Percentiles rank a stretch among this genome's conserved stretches.
Conservation (phyloP, 1,284 basidiomycete species). For the Tilletia indica region DNA sequence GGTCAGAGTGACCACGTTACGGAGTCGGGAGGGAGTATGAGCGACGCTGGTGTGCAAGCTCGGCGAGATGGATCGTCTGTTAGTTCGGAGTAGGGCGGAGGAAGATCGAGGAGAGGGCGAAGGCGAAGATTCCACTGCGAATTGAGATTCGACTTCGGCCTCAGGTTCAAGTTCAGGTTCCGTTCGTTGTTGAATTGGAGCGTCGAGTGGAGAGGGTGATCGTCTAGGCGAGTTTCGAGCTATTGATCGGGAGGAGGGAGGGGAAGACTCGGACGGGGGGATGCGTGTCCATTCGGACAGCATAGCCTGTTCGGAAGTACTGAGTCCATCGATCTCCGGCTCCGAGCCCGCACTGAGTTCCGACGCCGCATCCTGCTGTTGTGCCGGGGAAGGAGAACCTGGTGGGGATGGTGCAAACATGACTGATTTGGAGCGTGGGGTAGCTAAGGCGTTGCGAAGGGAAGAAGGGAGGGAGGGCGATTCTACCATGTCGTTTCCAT, state of each 20-base stretch:
- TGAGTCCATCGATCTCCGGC: not conserved
- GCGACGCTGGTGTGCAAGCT: not conserved
- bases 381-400: no score
- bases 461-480: not conserved
- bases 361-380: not conserved
- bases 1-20: constrained; percentile 8
- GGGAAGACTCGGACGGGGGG: constrained; percentile 7
- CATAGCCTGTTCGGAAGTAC: not conserved
- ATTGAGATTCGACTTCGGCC: no score
- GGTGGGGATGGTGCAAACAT: not conserved
- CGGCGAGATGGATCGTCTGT: not conserved
- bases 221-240: not conserved
- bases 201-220: not conserved
- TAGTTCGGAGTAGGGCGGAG: not conserved
- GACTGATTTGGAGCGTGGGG: constrained; percentile 9
- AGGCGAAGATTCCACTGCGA: not conserved
- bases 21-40: not conserved
- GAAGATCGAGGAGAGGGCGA: not conserved
- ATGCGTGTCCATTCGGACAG: not conserved
- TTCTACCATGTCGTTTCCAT: not conserved
- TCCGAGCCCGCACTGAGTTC: no score
- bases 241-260: not conserved
- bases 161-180: no score
- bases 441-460: not conserved
- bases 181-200: not conserved